Evolutionary conservation across 2,329 filamentous ascomycete species (phyloP), one percentile per base, ranked within the genome.

Genomic region (Mollisiaceae sp.): DNA sequence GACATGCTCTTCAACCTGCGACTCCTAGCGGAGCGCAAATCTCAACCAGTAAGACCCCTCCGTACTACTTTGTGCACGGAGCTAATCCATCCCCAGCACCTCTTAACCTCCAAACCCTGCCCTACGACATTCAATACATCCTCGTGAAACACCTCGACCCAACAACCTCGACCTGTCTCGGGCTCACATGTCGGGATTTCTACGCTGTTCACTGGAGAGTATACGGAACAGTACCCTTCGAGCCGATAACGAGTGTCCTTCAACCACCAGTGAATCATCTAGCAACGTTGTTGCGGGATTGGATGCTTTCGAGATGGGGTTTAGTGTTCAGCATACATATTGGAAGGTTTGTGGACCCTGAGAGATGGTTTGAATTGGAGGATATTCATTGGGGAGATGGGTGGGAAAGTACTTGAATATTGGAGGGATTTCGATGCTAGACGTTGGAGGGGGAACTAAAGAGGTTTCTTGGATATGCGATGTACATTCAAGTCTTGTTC

Each of bases 201-300:
- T 57, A 57, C 35, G n/a, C 38, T 39, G n/a, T 38, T 39, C 36
- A 57, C 39, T 22, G 45, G n/a, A 22, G 20, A 50, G 18, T 50
- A 22, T n/a, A 50, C 22, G 20, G 20, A 22, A 5, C n/a, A 11
- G 45, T 50, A 20, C n/a, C 20, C 15, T n/a, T 43, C n/a, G 20
- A 22, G 18, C 18, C 18, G 4, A 12, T 4, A 11, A 22, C 22
- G 20, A 41, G 11, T 12, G 38, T 5, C 15, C 12, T 18, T 41
- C 11, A 12, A 12, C 38, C 38, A 22, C n/a, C 24, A 2, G 9
- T n/a, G 24, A 8, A 9, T 11, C 45, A 20, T 50, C 4, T 24
- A 50, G n/a, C 45, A 2, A 2, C 6, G 5, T 8, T 50, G 20
- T n/a, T 50, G 45, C 20, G 22, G 11, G 45, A 5, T 1, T 50